These are phyloP conservation scores for Ogataea pignaliae DNA, from an alignment of 805 yeast species.

Conservation along the genomic window DNA sequence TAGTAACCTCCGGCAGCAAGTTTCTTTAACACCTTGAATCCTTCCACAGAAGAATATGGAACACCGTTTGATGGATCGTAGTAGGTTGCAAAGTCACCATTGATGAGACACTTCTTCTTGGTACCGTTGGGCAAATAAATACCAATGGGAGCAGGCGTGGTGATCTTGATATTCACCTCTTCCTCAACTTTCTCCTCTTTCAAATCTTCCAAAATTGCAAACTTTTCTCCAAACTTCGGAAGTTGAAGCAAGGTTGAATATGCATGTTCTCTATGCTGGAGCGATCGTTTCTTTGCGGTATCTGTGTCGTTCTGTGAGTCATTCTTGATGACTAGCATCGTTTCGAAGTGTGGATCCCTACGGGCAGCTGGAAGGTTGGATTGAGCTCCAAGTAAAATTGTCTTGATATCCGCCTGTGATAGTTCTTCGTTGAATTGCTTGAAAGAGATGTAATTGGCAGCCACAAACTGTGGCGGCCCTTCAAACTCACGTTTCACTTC, in stretches of 20 bases:
- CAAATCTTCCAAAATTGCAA: slow-evolving; percentile 35
- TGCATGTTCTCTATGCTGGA: slow-evolving; percentile 23
- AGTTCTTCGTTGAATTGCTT: slow-evolving; percentile 39
- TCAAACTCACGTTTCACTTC: slow-evolving; percentile 34
- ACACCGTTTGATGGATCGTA: slow-evolving; percentile 86
- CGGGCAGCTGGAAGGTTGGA: slow-evolving; percentile 47
- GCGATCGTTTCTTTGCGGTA: slow-evolving; percentile 16
- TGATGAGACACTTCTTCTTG: slow-evolving; percentile 64
- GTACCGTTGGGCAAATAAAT: slow-evolving; percentile 65
- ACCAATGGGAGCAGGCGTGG: slow-evolving; percentile 72
- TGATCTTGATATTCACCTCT: slow-evolving; percentile 44
- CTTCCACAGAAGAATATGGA: slow-evolving; percentile 79
- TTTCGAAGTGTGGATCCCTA: slow-evolving; percentile 52
- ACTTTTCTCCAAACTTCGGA: slow-evolving; percentile 62
- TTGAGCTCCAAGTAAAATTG: slow-evolving; percentile 58
- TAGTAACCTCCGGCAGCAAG: slow-evolving; percentile 50
- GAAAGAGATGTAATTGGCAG: slow-evolving; percentile 50
- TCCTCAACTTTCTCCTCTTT: slow-evolving; percentile 42
- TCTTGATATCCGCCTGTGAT: slow-evolving; percentile 29
- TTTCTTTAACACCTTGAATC: slow-evolving; percentile 59
- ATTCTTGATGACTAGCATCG: slow-evolving; percentile 24
- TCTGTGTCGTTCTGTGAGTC: slow-evolving; percentile 25
- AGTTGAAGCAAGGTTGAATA: slow-evolving; percentile 41
- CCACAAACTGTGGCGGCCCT: slow-evolving; percentile 66
- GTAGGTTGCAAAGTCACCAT: slow-evolving; percentile 76